A percentile compares a stretch with the other conserved stretches of the same genome.
Evolutionary conservation across 2,329 filamentous ascomycete species (phyloP).

Genomic region (Fusarium sp.): DNA sequence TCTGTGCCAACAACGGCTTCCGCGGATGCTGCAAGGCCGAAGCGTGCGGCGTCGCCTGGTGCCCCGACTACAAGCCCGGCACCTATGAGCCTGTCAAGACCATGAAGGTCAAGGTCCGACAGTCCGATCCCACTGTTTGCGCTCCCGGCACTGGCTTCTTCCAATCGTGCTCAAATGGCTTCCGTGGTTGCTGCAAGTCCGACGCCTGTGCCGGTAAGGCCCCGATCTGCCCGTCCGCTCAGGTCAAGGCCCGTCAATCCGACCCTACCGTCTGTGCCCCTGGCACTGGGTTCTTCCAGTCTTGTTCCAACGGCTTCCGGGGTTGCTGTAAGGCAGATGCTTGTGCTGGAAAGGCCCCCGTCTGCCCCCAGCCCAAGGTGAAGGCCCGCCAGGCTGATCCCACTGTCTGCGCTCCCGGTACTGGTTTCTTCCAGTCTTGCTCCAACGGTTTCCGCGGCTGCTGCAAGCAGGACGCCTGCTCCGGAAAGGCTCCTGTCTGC

Average conservation of each 20-base stretch:
- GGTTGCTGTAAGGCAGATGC: slow-evolving; percentile 29
- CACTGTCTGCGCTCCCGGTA: slow-evolving; percentile 13
- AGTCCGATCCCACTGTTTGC: slow-evolving; percentile 8
- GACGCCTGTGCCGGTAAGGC: slow-evolving; percentile 17
- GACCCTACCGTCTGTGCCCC: slow-evolving; percentile 10
- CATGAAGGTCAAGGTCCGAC: slow-evolving; percentile 2
- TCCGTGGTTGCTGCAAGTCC: slow-evolving; percentile 27
- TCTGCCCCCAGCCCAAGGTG: background rate
- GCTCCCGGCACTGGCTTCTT: slow-evolving; percentile 12
- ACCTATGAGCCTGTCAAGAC: slow-evolving; percentile 23
- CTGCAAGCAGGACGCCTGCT: slow-evolving; percentile 27
- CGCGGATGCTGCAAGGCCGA: slow-evolving; percentile 29
- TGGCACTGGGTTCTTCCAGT: slow-evolving; percentile 9
- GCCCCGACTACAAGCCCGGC: slow-evolving; percentile 27
- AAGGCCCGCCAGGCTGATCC: background rate
- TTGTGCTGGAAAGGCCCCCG: background rate
- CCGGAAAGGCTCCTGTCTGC: background rate
- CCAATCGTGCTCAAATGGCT: slow-evolving; percentile 15
- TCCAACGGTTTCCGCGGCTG: slow-evolving; percentile 23
- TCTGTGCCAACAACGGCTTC: slow-evolving; percentile 18
- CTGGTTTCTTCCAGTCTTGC: slow-evolving; percentile 15
- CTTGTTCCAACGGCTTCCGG: slow-evolving; percentile 15
- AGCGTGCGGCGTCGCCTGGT: slow-evolving; percentile 19
- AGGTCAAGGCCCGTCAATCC: background rate
- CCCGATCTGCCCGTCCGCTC: background rate